Evolutionary conservation across 345 rosid species (phyloP).

Genomic region (Lepidium sativum): DNA sequence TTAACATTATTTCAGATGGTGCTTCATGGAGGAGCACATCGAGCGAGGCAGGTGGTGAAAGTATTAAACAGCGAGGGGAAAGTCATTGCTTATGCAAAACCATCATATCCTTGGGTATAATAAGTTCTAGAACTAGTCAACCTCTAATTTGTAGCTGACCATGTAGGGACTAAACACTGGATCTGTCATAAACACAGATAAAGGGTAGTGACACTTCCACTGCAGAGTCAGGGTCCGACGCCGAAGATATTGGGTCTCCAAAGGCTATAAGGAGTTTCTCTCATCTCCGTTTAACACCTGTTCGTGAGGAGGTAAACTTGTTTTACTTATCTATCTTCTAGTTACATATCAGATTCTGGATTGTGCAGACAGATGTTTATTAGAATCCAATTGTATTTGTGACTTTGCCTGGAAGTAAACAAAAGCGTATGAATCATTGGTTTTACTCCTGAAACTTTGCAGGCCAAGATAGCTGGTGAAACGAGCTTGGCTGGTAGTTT

Average conservation of each 20-base stretch:
- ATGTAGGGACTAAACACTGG: background rate
- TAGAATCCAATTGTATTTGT: background rate
- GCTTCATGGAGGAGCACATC: conserved; percentile 63
- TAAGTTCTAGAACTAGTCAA: background rate
- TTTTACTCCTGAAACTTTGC: conserved; percentile 16
- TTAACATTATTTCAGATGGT: conserved; percentile 55
- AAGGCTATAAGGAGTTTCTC: conserved; percentile 82
- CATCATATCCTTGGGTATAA: conserved; percentile 59
- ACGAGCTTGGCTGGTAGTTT: conserved; percentile 52
- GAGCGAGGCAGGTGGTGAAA: conserved; percentile 85
- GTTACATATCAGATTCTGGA: background rate
- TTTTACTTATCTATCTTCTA: background rate
- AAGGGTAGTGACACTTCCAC: conserved; percentile 98
- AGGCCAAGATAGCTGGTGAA: conserved; percentile 77
- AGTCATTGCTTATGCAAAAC: conserved; percentile 88
- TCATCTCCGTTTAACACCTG: conserved; percentile 91
- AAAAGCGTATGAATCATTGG: too few species aligned
- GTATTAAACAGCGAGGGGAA: conserved; percentile 81
- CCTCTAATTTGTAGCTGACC: background rate
- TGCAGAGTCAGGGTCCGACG: conserved; percentile 99
- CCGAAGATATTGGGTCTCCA: conserved; percentile 90
- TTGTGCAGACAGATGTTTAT: background rate
- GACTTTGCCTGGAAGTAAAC: too few species aligned
- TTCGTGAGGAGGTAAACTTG: conserved; percentile 73
- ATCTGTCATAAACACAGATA: conserved; percentile 36